Base-by-base conservation (phyloP, 2,329 filamentous ascomycete species). In the Alternaria ethzedia region DNA sequence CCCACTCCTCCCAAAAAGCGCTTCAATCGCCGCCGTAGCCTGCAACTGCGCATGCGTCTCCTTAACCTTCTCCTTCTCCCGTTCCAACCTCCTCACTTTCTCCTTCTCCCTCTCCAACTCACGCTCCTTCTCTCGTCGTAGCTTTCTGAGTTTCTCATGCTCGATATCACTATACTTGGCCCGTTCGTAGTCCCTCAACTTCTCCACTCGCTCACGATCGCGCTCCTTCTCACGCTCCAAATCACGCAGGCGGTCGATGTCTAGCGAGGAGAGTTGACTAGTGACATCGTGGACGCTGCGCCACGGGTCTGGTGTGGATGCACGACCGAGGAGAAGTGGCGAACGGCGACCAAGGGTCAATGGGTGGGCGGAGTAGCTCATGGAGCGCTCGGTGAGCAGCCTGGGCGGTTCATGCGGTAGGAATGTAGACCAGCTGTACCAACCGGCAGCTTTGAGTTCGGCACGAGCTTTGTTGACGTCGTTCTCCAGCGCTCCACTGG, bases 401-500 rank as follows among this genome's bases (percentile, higher is more conserved):
- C 30, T 43, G 45, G 25, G 45, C 1, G 26, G 15, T 11, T 49
- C 15, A 10, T 49, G 26, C 6, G 28, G 28, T 9, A 20, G 10
- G 11, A 13, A 26, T 7, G 15, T 21, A 7, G 57, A 46, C 45
- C 28, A 36, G 17, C 28, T 59, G 46, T 67, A 68, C 62, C 61
- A 57, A 3, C 64, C 67, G 5, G 28, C 57, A 21, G 44, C 51
- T 25, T 61, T 49, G 50, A 70, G 57, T 43, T 66, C 65, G 25
- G 61, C 63, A 43, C 56, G 67, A 23, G 66, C 70, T 66, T 65
- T 78, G 47, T 66, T 58, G 8, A 72, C 70, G 54, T 74, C 72
- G 52, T 71, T 70, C 23, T 73, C 67, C 4, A 75, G 15, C 17
- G 69, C 66, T 3, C 63, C 63, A 26, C 65, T 72, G 4, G 47